phyloP scores from a whole-genome alignment of 352 stramenopile genomes.

The Phytophthora melonis region DNA sequence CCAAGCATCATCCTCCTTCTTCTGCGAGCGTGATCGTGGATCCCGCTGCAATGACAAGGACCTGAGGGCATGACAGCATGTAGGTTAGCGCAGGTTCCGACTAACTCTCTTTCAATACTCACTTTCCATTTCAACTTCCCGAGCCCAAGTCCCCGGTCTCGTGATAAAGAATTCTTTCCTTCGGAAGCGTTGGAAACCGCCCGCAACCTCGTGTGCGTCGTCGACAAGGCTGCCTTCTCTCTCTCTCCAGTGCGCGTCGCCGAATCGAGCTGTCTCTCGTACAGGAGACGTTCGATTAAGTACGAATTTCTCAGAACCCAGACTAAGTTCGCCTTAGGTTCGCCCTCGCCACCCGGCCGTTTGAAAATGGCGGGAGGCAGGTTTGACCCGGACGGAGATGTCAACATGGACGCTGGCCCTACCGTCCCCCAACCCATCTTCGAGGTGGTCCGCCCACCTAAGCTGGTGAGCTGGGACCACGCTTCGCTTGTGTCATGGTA shows the following conservation, averaged over 20 bases:
- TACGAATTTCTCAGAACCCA: not conserved
- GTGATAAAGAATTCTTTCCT: not conserved
- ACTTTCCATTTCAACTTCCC: conserved; percentile 3
- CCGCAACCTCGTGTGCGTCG: not conserved
- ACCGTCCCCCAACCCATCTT: conserved; percentile 1
- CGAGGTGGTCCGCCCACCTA: not conserved
- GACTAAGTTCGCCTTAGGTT: not conserved
- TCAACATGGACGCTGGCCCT: not conserved
- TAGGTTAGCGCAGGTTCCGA: not conserved
- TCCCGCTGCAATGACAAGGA: not conserved
- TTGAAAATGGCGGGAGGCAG: conserved; percentile 4
- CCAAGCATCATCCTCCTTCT: not conserved
- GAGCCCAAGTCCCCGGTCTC: not conserved
- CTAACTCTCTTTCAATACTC: not conserved
- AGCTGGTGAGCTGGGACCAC: not conserved
- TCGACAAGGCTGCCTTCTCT: not conserved
- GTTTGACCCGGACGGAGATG: not conserved
- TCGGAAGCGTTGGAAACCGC: not conserved
- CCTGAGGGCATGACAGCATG: not conserved
- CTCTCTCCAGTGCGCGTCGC: not conserved
- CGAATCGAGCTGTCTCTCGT: not conserved
- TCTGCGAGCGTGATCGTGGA: not conserved
- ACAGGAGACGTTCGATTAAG: not conserved
- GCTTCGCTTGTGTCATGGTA: not conserved
- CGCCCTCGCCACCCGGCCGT: not conserved